Evolutionary conservation across 2,329 filamentous ascomycete species (phyloP).

Genomic region (Aurifilum marmelostoma): DNA sequence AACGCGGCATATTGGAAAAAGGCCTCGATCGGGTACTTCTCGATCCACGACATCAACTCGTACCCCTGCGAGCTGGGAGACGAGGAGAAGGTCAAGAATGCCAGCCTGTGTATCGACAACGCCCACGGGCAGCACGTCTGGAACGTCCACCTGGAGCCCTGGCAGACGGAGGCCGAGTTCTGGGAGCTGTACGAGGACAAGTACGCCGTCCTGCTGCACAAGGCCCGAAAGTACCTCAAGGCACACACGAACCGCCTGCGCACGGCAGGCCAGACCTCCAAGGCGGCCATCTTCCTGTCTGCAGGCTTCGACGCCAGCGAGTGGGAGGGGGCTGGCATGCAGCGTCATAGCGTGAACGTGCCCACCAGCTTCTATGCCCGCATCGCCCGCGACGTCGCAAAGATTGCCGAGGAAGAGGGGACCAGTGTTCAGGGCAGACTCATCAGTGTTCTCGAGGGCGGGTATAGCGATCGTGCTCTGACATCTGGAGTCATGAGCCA

Average conservation of each 20-base stretch:
- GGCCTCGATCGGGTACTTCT: constrained; percentile 92
- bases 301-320: constrained; percentile 97
- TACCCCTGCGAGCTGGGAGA: constrained; percentile 97
- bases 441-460: constrained; percentile 92
- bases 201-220: constrained; percentile 78
- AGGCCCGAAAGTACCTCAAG: constrained; percentile 77
- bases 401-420: constrained; percentile 77
- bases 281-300: constrained; percentile 89
- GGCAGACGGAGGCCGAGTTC: constrained; percentile 82
- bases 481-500: constrained; percentile 89
- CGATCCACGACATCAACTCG: constrained; percentile 96
- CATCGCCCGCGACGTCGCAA: constrained; percentile 83
- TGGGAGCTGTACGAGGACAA: constrained; percentile 84
- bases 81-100: constrained; percentile 88
- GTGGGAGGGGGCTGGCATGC: constrained; percentile 91
- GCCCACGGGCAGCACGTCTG: constrained; percentile 93
- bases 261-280: constrained; percentile 64
- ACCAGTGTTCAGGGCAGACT: constrained; percentile 80
- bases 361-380: constrained; percentile 95
- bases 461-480: constrained; percentile 91
- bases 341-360: constrained; percentile 92
- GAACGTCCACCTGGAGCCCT: constrained; percentile 92
- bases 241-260: constrained; percentile 70
- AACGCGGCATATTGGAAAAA: constrained; percentile 79
- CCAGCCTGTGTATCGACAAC: constrained; percentile 91